These are phyloP conservation scores for Trifolium pratense DNA, from an alignment of 306 rosid genomes.

Conservation along the genomic window DNA sequence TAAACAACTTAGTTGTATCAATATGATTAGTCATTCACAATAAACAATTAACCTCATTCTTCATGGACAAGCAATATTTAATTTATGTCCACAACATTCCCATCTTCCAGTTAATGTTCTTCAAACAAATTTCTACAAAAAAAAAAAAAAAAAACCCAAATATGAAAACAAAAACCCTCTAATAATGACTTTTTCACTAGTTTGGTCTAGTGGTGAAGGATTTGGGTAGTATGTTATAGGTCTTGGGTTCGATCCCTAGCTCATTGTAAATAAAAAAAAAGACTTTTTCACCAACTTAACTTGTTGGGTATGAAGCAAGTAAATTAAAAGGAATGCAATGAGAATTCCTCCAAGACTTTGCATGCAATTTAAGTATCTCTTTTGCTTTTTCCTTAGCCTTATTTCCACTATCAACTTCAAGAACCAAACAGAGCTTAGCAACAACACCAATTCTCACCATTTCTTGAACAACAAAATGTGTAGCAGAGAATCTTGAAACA, in stretches of 20 bases:
- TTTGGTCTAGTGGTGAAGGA: no score
- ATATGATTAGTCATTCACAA: neutral
- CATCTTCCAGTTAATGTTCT: neutral
- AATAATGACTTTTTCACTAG: no score
- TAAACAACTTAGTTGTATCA: neutral
- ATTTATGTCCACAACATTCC: slow-evolving; percentile 21
- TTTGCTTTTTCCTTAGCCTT: slow-evolving; percentile 74
- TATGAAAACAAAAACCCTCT: no score
- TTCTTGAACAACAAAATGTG: slow-evolving; percentile 57
- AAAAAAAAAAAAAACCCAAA: no score
- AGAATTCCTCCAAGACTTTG: slow-evolving; percentile 64
- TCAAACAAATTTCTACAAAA: slow-evolving; percentile 4
- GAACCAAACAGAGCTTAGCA: slow-evolving; percentile 69
- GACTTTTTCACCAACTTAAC: no score
- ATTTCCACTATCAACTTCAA: slow-evolving; percentile 71
- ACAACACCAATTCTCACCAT: slow-evolving; percentile 78
- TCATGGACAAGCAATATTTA: neutral
- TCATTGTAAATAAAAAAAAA: no score
- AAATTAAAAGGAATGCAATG: slow-evolving; percentile 61
- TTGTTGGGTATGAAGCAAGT: slow-evolving; percentile 53
- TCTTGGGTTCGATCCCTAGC: no score
- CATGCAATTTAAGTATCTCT: slow-evolving; percentile 75
- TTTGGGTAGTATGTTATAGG: no score
- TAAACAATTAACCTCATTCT: neutral
- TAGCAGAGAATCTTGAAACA: slow-evolving; percentile 60